Evolutionary conservation across 371 early-diverging fungal genomes (phyloP).

Genomic region (Batkoa obscura): DNA sequence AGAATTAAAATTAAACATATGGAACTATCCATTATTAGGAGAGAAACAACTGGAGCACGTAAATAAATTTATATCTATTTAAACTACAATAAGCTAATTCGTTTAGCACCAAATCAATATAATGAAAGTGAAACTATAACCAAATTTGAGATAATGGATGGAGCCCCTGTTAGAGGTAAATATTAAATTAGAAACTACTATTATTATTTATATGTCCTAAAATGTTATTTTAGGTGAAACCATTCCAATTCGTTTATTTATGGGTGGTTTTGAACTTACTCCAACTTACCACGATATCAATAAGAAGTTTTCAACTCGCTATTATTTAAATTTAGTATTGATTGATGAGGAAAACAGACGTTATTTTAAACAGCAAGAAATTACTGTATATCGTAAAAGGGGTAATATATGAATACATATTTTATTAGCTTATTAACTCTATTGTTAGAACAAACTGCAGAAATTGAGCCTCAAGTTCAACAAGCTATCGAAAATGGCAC

Average conservation of each 20-base stretch:
- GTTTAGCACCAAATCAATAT: slow-evolving; percentile 73
- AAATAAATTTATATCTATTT: not conserved
- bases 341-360: slow-evolving; percentile 95
- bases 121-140: slow-evolving; percentile 96
- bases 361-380: slow-evolving; percentile 95
- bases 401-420: slow-evolving; percentile 8
- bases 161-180: slow-evolving; percentile 76
- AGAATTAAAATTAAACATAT: slow-evolving; percentile 97
- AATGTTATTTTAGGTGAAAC: slow-evolving; percentile 38
- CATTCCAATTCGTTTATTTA: slow-evolving; percentile 91
- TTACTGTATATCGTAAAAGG: slow-evolving; percentile 54
- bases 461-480: not conserved
- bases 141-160: slow-evolving; percentile 98
- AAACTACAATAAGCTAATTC: not conserved
- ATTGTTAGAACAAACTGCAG: not conserved
- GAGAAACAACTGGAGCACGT: slow-evolving; percentile 86
- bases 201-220: not conserved
- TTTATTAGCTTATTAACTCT: too few species aligned
- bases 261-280: slow-evolving; percentile 90
- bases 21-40: slow-evolving; percentile 92
- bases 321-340: slow-evolving; percentile 90
- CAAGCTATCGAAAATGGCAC: not conserved
- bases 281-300: slow-evolving; percentile 69
- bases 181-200: not conserved
- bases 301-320: slow-evolving; percentile 91